phyloP scores from a whole-genome alignment of 176 grass and related monocot genomes.

The Oryza glumipatula region DNA sequence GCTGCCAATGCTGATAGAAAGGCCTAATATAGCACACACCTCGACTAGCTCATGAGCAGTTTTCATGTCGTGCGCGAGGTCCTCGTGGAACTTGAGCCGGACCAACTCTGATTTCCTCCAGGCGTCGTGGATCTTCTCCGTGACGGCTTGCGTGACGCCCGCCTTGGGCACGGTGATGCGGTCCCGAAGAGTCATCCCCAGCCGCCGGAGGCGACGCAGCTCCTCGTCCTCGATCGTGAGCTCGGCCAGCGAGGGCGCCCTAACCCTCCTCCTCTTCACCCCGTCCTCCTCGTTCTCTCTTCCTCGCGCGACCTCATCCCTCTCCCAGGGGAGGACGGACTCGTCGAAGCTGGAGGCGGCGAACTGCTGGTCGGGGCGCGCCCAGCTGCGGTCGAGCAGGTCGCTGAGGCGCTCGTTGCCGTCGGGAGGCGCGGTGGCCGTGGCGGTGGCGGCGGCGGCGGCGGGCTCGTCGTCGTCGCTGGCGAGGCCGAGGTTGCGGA shows the following conservation, averaged over 20 bases:
- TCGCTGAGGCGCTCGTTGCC: constrained; percentile 74
- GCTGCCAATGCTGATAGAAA: neutral
- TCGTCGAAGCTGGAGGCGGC: constrained; percentile 42
- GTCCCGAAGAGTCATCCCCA: constrained; percentile 75
- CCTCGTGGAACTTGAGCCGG: constrained; percentile 92
- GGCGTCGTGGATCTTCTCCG: constrained; percentile 89
- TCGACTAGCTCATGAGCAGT: constrained; percentile 91
- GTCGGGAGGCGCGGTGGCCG: constrained; percentile 25
- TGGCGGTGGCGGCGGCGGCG: constrained; percentile 2
- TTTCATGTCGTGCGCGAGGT: constrained; percentile 87
- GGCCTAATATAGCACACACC: constrained; percentile 41
- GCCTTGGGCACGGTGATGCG: constrained; percentile 93
- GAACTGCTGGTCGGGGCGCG: constrained; percentile 61
- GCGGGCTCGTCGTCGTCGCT: constrained; percentile 68
- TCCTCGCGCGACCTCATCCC: constrained; percentile 27
- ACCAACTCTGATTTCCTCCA: constrained; percentile 96
- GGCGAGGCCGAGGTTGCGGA: constrained; percentile 78
- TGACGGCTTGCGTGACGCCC: constrained; percentile 73
- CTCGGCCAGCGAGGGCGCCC: constrained; percentile 83
- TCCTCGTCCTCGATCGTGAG: constrained; percentile 88
- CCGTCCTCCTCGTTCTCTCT: constrained; percentile 40
- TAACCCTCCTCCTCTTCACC: constrained; percentile 56
- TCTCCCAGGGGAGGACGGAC: constrained; percentile 74
- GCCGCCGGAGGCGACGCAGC: constrained; percentile 68
- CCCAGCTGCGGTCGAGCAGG: constrained; percentile 85